phyloP scores from a whole-genome alignment of 495 filamentous ascomycete species.

The Neurospora sp. region DNA sequence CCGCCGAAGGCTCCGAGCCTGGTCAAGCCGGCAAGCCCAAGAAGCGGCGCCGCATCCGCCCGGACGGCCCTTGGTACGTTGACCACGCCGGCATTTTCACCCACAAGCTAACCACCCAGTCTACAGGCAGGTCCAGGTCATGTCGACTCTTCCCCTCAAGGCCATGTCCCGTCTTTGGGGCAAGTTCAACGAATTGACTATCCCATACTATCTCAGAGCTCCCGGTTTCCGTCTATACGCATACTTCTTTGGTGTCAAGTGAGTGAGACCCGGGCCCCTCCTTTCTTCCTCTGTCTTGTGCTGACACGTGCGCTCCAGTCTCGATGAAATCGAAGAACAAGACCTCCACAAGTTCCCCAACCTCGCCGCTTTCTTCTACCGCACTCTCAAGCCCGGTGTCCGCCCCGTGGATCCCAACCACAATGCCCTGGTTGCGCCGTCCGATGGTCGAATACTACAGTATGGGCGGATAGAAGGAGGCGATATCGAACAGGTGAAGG shows the following conservation, averaged over 20 bases:
- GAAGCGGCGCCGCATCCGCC: conserved; percentile 61
- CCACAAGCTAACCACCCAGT: conserved; percentile 6
- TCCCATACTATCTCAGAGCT: conserved; percentile 81
- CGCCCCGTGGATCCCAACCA: conserved; percentile 79
- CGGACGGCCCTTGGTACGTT: conserved; percentile 76
- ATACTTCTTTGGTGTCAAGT: conserved; percentile 87
- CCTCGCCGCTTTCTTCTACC: conserved; percentile 94
- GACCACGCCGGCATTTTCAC: neutral
- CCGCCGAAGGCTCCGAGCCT: conserved; percentile 35
- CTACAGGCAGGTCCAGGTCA: conserved; percentile 80
- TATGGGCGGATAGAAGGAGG: conserved; percentile 86
- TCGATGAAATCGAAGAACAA: conserved; percentile 75
- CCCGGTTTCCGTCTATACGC: conserved; percentile 95
- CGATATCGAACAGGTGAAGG: conserved; percentile 98
- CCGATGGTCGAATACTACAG: conserved; percentile 85
- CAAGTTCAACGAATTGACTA: conserved; percentile 82
- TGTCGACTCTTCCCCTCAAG: conserved; percentile 93
- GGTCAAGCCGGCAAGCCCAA: conserved; percentile 35
- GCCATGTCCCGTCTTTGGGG: conserved; percentile 90
- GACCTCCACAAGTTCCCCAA: conserved; percentile 88
- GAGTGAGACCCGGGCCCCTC: conserved; percentile 7
- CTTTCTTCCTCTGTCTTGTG: neutral
- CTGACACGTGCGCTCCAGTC: conserved; percentile 26
- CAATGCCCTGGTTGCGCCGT: conserved; percentile 69
- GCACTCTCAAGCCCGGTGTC: conserved; percentile 77